These are phyloP conservation scores for Magnaporthiopsis rhizophila DNA, from an alignment of 2,329 filamentous ascomycete genomes.

Conservation along the genomic window DNA sequence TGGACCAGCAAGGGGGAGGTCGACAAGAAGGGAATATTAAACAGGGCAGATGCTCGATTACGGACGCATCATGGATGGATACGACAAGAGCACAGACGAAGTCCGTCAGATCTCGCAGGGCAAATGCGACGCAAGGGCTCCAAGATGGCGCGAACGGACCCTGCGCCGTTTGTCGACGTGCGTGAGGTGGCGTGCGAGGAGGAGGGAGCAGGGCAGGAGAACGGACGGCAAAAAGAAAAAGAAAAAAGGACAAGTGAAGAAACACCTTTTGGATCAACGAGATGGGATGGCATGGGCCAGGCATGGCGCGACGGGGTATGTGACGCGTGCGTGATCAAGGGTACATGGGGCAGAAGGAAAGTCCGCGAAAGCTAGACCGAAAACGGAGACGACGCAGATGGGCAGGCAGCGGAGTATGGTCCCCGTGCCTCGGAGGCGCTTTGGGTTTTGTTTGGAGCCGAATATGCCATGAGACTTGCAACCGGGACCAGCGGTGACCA, in stretches of 20 bases:
- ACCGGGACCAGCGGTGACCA: not conserved
- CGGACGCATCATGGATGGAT: not conserved
- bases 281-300: not conserved
- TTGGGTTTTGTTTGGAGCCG: no score
- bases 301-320: not conserved
- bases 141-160: not conserved
- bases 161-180: not conserved
- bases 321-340: not conserved
- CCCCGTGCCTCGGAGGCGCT: not conserved
- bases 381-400: no score
- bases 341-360: not conserved
- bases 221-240: not conserved
- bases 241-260: not conserved
- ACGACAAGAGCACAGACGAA: not conserved
- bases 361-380: no score
- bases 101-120: not conserved
- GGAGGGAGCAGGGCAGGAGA: not conserved
- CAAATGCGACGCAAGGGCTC: not conserved
- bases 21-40: constrained; percentile 4
- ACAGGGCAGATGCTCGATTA: not conserved
- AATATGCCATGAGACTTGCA: not conserved
- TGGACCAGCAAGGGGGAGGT: constrained; percentile 9
- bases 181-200: not conserved
- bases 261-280: not conserved
- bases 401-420: no score